A percentile compares a stretch with the other conserved stretches of the same genome.
These are phyloP conservation scores for Chlamydomonas sp. DNA, from an alignment of 139 green algal species.

Conservation along the genomic window DNA sequence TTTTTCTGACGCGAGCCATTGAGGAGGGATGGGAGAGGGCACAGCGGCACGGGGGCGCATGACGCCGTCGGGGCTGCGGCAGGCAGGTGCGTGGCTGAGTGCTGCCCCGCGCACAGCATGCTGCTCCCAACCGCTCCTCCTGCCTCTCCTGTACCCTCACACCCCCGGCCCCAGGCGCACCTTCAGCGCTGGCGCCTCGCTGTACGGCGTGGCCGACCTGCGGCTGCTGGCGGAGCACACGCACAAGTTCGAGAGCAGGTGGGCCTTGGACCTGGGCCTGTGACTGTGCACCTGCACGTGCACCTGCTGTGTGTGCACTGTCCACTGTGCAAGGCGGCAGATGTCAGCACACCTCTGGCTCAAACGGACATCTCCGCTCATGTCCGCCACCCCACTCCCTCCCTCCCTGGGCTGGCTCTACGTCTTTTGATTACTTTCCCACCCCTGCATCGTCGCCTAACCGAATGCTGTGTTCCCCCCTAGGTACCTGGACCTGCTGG, in stretches of 20 bases:
- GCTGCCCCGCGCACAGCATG: background rate
- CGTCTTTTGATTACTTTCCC: background rate
- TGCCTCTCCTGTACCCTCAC: background rate
- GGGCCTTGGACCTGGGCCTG: background rate
- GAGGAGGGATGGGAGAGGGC: no score
- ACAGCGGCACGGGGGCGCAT: background rate
- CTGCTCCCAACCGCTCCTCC: background rate
- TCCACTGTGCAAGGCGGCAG: no score
- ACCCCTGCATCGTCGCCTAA: background rate
- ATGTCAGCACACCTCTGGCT: no score
- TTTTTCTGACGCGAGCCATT: no score
- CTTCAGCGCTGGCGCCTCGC: conserved; percentile 63
- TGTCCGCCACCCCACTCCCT: background rate
- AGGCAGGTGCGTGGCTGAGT: background rate
- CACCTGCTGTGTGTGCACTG: background rate
- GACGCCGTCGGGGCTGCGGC: background rate
- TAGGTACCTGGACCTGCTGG: conserved; percentile 75
- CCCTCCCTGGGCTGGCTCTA: background rate
- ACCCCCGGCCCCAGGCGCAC: conserved; percentile 49
- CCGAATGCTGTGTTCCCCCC: background rate
- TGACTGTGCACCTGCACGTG: background rate
- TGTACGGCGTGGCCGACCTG: conserved; percentile 78
- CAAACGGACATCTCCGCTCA: background rate
- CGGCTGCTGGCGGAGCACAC: conserved; percentile 75
- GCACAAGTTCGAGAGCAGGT: conserved; percentile 77